phyloP scores from a whole-genome alignment of 2,329 filamentous ascomycete species.

The Alternaria arborescens region DNA sequence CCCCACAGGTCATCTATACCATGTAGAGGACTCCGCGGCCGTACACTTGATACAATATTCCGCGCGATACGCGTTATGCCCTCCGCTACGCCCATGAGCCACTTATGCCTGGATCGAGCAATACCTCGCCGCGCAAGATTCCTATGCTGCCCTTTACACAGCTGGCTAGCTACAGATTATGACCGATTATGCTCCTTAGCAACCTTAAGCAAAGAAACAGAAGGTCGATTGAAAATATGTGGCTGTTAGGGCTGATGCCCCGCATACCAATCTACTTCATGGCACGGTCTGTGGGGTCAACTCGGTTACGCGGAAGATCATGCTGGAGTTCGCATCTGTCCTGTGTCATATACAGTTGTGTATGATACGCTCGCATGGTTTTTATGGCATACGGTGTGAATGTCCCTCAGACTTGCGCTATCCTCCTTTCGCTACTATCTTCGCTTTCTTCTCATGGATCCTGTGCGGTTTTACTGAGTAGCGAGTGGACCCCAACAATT shows the following conservation, averaged over 20 bases:
- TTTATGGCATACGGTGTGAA: not conserved
- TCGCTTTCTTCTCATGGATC: not conserved
- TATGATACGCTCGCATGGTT: not conserved
- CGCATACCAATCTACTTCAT: conserved; percentile 10
- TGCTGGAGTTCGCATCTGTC: not conserved
- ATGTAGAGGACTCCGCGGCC: not conserved
- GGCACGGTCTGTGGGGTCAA: conserved; percentile 4
- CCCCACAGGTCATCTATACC: not conserved
- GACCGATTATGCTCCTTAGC: not conserved
- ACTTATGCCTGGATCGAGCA: not conserved
- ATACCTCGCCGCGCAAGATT: not conserved
- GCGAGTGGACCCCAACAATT: not conserved
- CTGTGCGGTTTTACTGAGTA: not conserved
- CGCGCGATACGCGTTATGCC: not conserved
- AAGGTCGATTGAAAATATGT: not conserved
- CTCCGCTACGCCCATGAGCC: not conserved
- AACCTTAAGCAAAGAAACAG: not conserved
- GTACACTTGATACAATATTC: not conserved
- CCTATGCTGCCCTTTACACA: not conserved
- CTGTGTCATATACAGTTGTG: not conserved
- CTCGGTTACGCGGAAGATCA: not conserved
- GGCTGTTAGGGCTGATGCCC: conserved; percentile 1
- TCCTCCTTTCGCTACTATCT: not conserved
- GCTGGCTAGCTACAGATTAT: no score
- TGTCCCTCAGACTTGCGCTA: not conserved